A percentile compares a stretch with the other conserved stretches of the same genome.
These are phyloP conservation scores for Trichocladium antarcticum DNA, from an alignment of 495 filamentous ascomycete genomes.

Conservation along the genomic window DNA sequence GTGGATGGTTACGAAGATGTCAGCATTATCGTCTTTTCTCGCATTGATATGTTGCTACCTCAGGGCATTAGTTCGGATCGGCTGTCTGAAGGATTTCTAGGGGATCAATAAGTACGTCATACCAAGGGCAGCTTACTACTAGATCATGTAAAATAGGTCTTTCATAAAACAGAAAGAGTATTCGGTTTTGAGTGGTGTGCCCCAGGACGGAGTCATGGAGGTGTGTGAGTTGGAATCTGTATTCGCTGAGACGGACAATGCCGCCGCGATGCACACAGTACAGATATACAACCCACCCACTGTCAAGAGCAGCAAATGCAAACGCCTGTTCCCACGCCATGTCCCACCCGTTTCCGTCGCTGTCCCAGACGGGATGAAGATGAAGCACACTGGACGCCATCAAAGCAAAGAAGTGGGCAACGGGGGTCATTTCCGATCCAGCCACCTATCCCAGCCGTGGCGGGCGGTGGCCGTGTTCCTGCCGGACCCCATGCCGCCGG, in stretches of 20 bases:
- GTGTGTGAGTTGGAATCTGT: too few species aligned
- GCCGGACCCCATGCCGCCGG: conserved; percentile 39
- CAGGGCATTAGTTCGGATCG: conserved; percentile 6
- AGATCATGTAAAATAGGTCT: conserved; percentile 22
- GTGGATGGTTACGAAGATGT: not conserved
- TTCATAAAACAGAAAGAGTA: conserved; percentile 10
- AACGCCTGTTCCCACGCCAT: too few species aligned
- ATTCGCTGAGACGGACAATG: too few species aligned
- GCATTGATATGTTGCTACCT: conserved; percentile 9
- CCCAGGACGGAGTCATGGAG: too few species aligned
- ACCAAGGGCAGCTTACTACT: conserved; percentile 21
- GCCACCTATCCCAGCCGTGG: conserved; percentile 13
- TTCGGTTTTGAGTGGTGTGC: not conserved
- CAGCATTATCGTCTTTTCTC: conserved; percentile 8
- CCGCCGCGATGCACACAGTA: too few species aligned
- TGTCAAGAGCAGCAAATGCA: too few species aligned
- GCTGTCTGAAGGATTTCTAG: not conserved
- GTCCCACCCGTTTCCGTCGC: too few species aligned
- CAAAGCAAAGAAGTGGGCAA: not conserved
- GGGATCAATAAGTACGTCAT: conserved; percentile 7
- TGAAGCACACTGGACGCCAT: not conserved
- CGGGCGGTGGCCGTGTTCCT: not conserved
- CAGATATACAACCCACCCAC: too few species aligned
- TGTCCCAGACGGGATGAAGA: too few species aligned
- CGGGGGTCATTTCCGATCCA: conserved; percentile 3